Evolutionary conservation across 305 asterid species (phyloP), one percentile per base, ranked within the genome.

Genomic region (Stenogyne calaminthoides): DNA sequence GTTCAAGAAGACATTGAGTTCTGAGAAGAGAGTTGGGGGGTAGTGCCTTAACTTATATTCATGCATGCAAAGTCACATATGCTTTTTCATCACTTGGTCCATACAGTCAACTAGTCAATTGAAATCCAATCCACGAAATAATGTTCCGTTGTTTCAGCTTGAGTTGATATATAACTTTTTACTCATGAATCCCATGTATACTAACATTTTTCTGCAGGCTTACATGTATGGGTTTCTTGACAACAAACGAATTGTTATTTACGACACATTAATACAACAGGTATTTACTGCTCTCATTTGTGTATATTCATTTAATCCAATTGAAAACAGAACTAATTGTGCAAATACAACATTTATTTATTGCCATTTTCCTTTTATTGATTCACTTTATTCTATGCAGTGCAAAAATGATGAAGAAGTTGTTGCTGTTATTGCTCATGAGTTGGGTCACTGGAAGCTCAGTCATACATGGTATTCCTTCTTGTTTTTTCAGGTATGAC

Each of bases 361-460:
- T 19, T 16, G 44, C 37, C 56, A 27, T 77, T n/a, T n/a, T n/a
- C n/a, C n/a, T n/a, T n/a, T n/a, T n/a, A n/a, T n/a, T n/a, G n/a
- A n/a, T n/a, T n/a, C 56, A 70, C 47, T 47, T 73, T 59, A n/a
- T 69, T 73, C 70, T 67, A 68, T 83, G 80, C 32, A 95, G 99
- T 93, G 98, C 90, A 89, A 91, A 80, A 80, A 92, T 68, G 96
- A 88, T 2, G 98, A 95, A 84, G 98, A 95, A 82, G 91, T 93
- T 64, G 97, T 93, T 77, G 99, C 99, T 71, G 98, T 93, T 69
- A 93, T 95, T 79, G 99, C 96, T 60, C 99, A 95, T 82, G 99
- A 95, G 77, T 86, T 95, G 79, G 99, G 99, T 75, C 99, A 95
- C 80, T 95, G 98, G 99, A 95, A 93, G 84, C 96, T 95, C 69